Percentiles rank a stretch among this genome's conserved stretches.
These are phyloP conservation scores for Wickerhamomyces queroliae DNA, from an alignment of 805 yeast species.

Conservation along the genomic window DNA sequence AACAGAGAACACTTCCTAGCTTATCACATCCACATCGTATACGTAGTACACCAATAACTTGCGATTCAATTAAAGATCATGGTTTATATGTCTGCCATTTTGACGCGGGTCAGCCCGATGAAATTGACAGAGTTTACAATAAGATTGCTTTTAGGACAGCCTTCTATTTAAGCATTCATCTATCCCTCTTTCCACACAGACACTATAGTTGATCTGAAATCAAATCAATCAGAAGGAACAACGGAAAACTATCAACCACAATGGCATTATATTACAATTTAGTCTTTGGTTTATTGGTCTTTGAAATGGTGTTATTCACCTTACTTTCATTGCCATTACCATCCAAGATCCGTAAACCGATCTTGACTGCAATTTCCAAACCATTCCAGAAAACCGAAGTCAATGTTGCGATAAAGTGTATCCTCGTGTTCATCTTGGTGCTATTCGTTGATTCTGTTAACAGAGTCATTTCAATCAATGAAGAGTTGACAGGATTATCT, in stretches of 20 bases:
- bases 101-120: too few relatives aligned
- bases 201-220: too few relatives aligned
- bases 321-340: constrained; percentile 86
- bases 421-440: constrained; percentile 76
- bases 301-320: constrained; percentile 76
- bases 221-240: too few relatives aligned
- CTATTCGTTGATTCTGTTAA: constrained; percentile 86
- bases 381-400: constrained; percentile 71
- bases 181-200: too few relatives aligned
- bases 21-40: too few relatives aligned
- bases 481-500: constrained; percentile 44
- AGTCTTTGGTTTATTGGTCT: constrained; percentile 65
- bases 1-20: too few relatives aligned
- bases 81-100: too few relatives aligned
- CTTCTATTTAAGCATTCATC: too few relatives aligned
- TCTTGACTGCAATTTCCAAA: constrained; percentile 54
- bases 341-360: constrained; percentile 58
- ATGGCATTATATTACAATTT: constrained; percentile 28
- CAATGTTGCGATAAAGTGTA: constrained; percentile 72
- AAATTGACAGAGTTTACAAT: too few relatives aligned
- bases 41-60: too few relatives aligned
- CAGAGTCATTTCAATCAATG: constrained; percentile 64
- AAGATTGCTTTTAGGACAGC: too few relatives aligned
- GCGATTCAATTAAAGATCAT: too few relatives aligned
- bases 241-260: not conserved